Conservation (phyloP, 139 green algal species). For the Pseudopediastrum boryanum region DNA sequence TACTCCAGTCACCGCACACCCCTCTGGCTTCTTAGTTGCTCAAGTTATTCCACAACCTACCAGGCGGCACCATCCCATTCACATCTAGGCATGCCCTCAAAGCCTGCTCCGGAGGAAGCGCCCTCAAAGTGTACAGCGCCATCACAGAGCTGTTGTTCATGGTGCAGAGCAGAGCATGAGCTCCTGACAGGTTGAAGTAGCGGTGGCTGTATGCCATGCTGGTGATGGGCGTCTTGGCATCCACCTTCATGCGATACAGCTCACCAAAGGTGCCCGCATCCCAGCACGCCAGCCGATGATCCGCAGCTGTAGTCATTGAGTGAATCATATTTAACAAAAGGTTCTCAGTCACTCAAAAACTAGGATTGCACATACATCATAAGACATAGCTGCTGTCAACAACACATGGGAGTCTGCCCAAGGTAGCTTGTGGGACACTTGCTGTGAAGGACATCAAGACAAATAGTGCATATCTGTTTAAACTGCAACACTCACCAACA, state of each 20-base stretch:
- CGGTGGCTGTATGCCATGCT: constrained; percentile 44
- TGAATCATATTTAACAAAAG: too few relatives aligned
- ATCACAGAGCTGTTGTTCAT: constrained; percentile 36
- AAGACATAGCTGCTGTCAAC: too few relatives aligned
- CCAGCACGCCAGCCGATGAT: constrained; percentile 43
- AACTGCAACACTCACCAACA: too few relatives aligned
- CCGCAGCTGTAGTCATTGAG: constrained; percentile 40
- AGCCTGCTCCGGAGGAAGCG: background rate
- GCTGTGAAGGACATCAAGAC: too few relatives aligned
- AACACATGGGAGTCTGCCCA: too few relatives aligned
- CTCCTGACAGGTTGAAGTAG: constrained; percentile 41
- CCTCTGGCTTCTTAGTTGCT: too few relatives aligned
- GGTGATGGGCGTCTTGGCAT: constrained; percentile 34
- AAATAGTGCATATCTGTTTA: too few relatives aligned
- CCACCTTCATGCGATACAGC: constrained; percentile 39
- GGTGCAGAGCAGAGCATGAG: constrained; percentile 40
- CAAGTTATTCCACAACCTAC: constrained; percentile 27
- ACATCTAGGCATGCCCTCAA: constrained; percentile 39
- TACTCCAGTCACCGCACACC: too few relatives aligned
- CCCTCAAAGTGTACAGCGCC: constrained; percentile 24
- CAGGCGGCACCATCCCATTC: constrained; percentile 38
- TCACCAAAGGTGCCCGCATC: constrained; percentile 40
- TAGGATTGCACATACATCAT: too few relatives aligned
- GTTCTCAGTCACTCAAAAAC: too few relatives aligned
- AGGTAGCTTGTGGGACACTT: too few relatives aligned